These are phyloP conservation scores for Orobanche coerulescens DNA, from an alignment of 257 asterid genomes.

Conservation along the genomic window DNA sequence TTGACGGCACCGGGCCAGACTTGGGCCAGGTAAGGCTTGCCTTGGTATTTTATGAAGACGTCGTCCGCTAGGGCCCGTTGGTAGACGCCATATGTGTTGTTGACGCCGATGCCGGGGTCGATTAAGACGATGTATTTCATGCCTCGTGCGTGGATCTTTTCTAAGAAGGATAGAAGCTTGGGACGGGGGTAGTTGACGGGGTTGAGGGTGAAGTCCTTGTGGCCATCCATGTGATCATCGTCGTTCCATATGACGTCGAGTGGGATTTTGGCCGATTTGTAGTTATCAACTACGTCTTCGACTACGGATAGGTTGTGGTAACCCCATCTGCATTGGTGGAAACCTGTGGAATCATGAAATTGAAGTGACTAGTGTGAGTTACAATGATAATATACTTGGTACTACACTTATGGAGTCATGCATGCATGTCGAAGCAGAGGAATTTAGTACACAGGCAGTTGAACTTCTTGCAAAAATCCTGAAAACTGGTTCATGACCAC, in stretches of 20 bases:
- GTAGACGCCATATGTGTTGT: conserved; percentile 60
- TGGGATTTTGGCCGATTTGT: conserved; percentile 71
- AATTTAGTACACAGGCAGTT: no score
- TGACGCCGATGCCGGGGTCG: conserved; percentile 89
- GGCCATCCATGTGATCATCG: conserved; percentile 96
- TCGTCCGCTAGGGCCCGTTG: conserved; percentile 64
- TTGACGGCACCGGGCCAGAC: conserved; percentile 98
- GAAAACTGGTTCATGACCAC: no score
- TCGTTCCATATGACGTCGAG: conserved; percentile 97
- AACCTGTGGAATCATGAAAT: conserved; percentile 44
- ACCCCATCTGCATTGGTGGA: conserved; percentile 98
- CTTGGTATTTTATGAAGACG: conserved; percentile 75
- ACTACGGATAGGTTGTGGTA: conserved; percentile 83
- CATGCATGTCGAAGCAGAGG: no score
- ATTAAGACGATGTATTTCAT: conserved; percentile 82
- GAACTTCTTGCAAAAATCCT: no score
- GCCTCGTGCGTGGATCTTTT: conserved; percentile 72
- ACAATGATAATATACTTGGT: no score
- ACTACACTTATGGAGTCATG: no score
- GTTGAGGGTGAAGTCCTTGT: conserved; percentile 86
- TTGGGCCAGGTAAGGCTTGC: conserved; percentile 75
- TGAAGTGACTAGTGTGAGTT: no score
- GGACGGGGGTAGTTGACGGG: conserved; percentile 76
- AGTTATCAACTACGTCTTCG: conserved; percentile 81
- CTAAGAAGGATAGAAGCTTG: conserved; percentile 58